Evolutionary conservation across 2,329 filamentous ascomycete genomes (phyloP).

Genomic region (Chaetomiaceae sp.): DNA sequence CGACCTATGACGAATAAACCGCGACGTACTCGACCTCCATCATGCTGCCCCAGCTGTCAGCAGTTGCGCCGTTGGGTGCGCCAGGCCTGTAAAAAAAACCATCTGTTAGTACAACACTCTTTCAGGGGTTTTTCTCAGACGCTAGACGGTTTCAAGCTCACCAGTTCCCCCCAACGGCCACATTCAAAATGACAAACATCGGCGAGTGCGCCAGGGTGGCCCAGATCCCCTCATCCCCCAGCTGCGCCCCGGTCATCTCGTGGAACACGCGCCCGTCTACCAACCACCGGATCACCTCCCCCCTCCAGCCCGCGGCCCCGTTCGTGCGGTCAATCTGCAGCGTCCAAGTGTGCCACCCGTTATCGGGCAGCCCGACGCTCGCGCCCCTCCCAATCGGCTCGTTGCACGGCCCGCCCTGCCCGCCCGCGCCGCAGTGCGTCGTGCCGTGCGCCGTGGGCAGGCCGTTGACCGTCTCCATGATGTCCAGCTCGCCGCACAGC

Average conservation of each 20-base stretch:
- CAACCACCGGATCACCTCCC: constrained; percentile 50
- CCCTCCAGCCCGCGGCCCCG: constrained; percentile 36
- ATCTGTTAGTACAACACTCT: constrained; percentile 11
- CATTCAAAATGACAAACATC: constrained; percentile 50
- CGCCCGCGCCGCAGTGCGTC: constrained; percentile 44
- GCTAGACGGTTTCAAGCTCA: no score
- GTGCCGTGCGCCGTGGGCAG: constrained; percentile 44
- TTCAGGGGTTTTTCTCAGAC: no score
- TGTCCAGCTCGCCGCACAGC: constrained; percentile 52
- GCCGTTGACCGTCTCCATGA: constrained; percentile 54
- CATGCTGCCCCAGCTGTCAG: constrained; percentile 43
- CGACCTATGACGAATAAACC: constrained; percentile 26
- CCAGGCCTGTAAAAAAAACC: constrained; percentile 44
- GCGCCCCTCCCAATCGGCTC: constrained; percentile 44
- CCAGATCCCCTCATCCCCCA: constrained; percentile 47
- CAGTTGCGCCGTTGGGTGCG: constrained; percentile 42
- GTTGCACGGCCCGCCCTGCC: constrained; percentile 46
- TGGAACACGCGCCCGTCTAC: constrained; percentile 43
- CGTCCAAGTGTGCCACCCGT: constrained; percentile 47
- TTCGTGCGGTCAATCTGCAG: constrained; percentile 47
- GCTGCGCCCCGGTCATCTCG: constrained; percentile 40
- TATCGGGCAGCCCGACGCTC: constrained; percentile 35
- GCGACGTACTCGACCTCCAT: constrained; percentile 52
- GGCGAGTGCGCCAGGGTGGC: constrained; percentile 46
- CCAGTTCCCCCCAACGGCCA: constrained; percentile 53